Base-by-base conservation (phyloP, 2,329 filamentous ascomycete genomes). In the Fusarium sp. region DNA sequence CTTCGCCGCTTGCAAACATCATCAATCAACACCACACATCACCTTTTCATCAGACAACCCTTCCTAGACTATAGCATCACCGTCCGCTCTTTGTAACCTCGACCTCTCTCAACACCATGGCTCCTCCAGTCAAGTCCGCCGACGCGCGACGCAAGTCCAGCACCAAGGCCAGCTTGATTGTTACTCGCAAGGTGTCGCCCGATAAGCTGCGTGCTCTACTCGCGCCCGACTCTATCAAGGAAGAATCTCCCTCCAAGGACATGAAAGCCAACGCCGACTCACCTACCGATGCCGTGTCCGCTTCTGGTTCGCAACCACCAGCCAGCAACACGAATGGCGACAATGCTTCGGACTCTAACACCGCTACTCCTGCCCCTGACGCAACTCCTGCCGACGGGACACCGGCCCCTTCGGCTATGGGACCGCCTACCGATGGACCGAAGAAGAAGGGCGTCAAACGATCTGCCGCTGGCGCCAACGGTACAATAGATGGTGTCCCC, bases 371-470 rank as follows among this genome's bases (percentile, higher is more conserved):
- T 19, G 86, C 84, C 28, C 82, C 87, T 44, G 86, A 84, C 52
- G 87, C 85, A 72, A 91, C 89, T 64, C 74, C 77, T 56, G 76
- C 68, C 60, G 74, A 78, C 52, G 87, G 86, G 74, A 91, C 89
- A 18, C 88, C 89, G 11, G 87, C 83, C 30, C 85, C 88, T 30
- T 82, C 85, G 10, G 81, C 82, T 69, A 91, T 92, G 89, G 88
- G 86, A 9, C 90, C 90, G 53, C 90, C 89, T 40, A 81, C 82
- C 50, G 88, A 90, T 61, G 90, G 87, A 11, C 84, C 87, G 18
- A 95, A 94, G 86, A 94, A 94, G 85, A 95, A 95, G 83, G 91
- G 92, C 38, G 86, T 89, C 38, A 93, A 94, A 81, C 89, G 92
- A 74, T 88, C 90, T 28, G 92, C 93, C 77, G 86, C 89, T 43